Evolutionary conservation across 164 flowering plant species (phyloP).

Genomic region (Macadamia integrifolia): DNA sequence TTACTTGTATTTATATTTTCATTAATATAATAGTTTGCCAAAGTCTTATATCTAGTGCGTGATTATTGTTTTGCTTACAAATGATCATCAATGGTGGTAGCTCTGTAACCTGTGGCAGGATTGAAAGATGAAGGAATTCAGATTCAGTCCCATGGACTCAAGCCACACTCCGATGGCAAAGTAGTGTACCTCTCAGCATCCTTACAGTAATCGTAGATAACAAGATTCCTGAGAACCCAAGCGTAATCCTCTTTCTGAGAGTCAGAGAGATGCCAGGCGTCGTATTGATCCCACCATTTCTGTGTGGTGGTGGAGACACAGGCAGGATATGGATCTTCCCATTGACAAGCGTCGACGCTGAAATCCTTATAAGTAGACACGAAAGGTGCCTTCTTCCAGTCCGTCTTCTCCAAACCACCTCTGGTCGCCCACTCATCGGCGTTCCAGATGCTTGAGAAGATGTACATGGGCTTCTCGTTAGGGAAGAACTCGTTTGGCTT

Average conservation of each 20-base stretch:
- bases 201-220: conserved; percentile 80
- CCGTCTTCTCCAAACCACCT: conserved; percentile 91
- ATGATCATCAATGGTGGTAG: too few species aligned
- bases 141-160: conserved; percentile 64
- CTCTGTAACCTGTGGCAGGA: too few species aligned
- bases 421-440: conserved; percentile 98
- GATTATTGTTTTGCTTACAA: too few species aligned
- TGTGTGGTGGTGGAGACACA: conserved; percentile 81
- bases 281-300: conserved; percentile 89
- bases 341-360: conserved; percentile 73
- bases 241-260: conserved; percentile 62
- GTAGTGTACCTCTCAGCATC: conserved; percentile 53
- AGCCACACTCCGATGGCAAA: conserved; percentile 66
- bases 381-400: conserved; percentile 88
- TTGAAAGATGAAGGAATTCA: too few species aligned
- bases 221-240: conserved; percentile 88
- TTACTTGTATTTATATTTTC: too few species aligned
- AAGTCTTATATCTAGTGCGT: too few species aligned
- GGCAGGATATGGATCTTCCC: conserved; percentile 83
- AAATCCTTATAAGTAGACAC: conserved; percentile 86
- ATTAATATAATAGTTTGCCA: too few species aligned
- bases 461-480: conserved; percentile 86
- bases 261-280: conserved; percentile 68
- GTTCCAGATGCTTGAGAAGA: conserved; percentile 96
- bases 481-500: conserved; percentile 79